Base-by-base conservation (phyloP, 306 rosid species). In the Lathyrus tuberosus region DNA sequence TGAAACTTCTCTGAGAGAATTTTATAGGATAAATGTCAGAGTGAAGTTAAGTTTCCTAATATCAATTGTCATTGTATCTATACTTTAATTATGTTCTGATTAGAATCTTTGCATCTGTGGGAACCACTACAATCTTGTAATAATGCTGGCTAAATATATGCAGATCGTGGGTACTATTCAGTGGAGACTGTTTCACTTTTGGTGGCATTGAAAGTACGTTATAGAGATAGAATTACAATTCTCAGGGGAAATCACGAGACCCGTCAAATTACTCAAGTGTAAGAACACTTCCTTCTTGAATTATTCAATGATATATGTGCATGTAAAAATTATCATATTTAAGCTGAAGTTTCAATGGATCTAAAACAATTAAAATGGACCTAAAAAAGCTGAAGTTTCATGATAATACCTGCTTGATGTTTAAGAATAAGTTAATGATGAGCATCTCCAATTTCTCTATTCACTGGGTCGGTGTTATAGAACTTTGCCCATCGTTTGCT, bases 211-310 rank as follows among this genome's bases (percentile, higher is more conserved):
- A 94, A 94, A 87, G 97, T 90, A 48, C 97, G 98, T 51, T 90
- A 90, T 80, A 88, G 98, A 83, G 98, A 94, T 82, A 94, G 98
- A 84, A 88, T 94, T 82, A 94, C 98, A 70, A 94, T 94, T 74
- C 96, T 94, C 64, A 87, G 98, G 74, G 98, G 98, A 79, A 93
- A 93, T 80, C 98, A 93, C 10, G 98, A 93, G 83, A 93, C 94
- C 74, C 89, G 98, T 80, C 98, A 93, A 71, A 93, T 93, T 68
- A 93, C 98, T 72, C 98, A 93, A 93, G 98, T 93, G 98, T 93
- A 90, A 88, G 96, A 42, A 78, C 47, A 35, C 79, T 33, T 31
- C 40, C 41, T 60, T 59, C 28, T 73, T 51, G 28, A 71, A 43
- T n/a, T 77, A 42, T 64, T 64, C 8, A 18, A 47, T 51, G 15